These are phyloP conservation scores for Rubia occidens DNA, from an alignment of 305 asterid species.

Conservation along the genomic window DNA sequence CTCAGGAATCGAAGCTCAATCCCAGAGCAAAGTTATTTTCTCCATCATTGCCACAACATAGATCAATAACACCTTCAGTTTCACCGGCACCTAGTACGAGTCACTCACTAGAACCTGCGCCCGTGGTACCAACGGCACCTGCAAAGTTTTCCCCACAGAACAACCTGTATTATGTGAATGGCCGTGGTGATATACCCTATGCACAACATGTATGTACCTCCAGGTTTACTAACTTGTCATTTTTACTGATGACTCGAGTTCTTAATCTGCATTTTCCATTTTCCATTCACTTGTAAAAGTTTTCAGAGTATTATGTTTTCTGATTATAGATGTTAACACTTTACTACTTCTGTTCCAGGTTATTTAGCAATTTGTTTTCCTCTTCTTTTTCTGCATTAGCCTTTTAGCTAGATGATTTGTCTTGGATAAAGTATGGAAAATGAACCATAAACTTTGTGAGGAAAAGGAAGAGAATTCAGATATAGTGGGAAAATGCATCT, in stretches of 20 bases:
- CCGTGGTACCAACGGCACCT: slow-evolving; percentile 41
- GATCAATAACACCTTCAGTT: slow-evolving; percentile 40
- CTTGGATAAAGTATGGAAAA: neutral
- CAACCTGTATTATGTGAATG: slow-evolving; percentile 35
- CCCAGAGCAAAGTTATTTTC: slow-evolving; percentile 71
- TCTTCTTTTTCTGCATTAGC: neutral
- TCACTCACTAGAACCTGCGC: slow-evolving; percentile 31
- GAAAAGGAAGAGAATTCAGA: neutral
- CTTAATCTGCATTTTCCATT: neutral
- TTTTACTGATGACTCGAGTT: neutral
- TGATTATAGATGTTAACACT: neutral
- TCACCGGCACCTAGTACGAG: slow-evolving; percentile 35
- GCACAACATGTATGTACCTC: slow-evolving; percentile 47
- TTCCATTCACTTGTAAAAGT: neutral
- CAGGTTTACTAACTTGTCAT: neutral
- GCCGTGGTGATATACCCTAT: slow-evolving; percentile 37
- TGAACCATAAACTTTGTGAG: neutral
- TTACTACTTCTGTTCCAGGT: neutral
- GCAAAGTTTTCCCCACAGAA: slow-evolving; percentile 42
- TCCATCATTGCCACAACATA: slow-evolving; percentile 44
- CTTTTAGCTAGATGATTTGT: neutral
- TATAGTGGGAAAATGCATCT: neutral
- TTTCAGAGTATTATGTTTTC: neutral
- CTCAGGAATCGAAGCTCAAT: slow-evolving; percentile 74
- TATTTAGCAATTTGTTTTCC: neutral